phyloP scores from a whole-genome alignment of 495 filamentous ascomycete species.

The Echria macrotheca region DNA sequence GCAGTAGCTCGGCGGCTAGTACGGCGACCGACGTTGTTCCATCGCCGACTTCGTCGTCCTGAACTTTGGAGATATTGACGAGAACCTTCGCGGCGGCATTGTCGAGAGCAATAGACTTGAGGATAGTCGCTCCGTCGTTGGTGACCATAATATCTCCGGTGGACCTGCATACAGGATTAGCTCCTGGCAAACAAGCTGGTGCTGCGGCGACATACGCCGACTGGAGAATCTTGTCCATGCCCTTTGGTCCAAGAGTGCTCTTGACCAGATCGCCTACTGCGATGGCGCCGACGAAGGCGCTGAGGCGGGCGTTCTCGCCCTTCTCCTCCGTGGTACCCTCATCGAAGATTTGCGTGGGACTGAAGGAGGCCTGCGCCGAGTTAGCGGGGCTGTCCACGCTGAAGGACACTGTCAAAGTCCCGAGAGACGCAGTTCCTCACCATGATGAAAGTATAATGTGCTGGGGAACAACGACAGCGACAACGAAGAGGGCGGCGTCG shows the following conservation, averaged over 20 bases:
- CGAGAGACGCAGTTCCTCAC: neutral
- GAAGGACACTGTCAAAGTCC: neutral
- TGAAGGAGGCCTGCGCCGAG: slow-evolving; percentile 50
- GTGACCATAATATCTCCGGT: slow-evolving; percentile 97
- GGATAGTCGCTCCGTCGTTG: slow-evolving; percentile 96
- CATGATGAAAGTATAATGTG: neutral
- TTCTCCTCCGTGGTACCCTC: slow-evolving; percentile 97
- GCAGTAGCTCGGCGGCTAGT: slow-evolving; percentile 86
- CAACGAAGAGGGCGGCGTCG: neutral
- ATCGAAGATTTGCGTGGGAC: slow-evolving; percentile 96
- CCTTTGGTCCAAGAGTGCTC: slow-evolving; percentile 93
- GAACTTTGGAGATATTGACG: slow-evolving; percentile 98
- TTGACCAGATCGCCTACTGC: slow-evolving; percentile 96
- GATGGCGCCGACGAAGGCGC: slow-evolving; percentile 94
- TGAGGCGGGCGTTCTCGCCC: slow-evolving; percentile 97
- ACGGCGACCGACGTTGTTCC: slow-evolving; percentile 85
- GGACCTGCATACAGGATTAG: slow-evolving; percentile 52
- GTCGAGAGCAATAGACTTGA: slow-evolving; percentile 98
- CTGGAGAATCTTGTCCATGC: slow-evolving; percentile 99
- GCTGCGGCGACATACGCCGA: slow-evolving; percentile 64
- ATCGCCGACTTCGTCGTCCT: slow-evolving; percentile 97
- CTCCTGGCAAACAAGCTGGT: neutral
- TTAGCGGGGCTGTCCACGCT: slow-evolving; percentile 11
- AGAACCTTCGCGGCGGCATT: slow-evolving; percentile 96
- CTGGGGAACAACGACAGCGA: neutral